phyloP scores from a whole-genome alignment of 164 flowering plant genomes.

The Brasenia schreberi region DNA sequence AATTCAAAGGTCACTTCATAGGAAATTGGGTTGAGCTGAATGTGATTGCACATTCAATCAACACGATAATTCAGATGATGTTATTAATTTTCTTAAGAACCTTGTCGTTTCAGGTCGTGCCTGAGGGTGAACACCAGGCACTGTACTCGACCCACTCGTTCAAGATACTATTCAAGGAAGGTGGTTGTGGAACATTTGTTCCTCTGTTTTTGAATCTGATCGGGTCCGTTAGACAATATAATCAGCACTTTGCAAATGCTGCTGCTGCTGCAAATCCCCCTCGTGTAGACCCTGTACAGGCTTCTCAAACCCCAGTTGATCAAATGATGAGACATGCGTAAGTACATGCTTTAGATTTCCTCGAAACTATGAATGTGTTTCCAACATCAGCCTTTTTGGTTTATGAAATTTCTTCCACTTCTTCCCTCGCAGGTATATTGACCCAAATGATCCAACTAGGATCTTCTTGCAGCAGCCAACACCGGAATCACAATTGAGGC shows the following conservation, averaged over 20 bases:
- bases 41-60: neutral
- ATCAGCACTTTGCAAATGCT: slow-evolving; percentile 20
- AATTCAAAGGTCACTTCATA: too few species aligned
- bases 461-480: slow-evolving; percentile 85
- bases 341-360: slow-evolving; percentile 12
- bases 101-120: slow-evolving; percentile 54
- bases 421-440: slow-evolving; percentile 61
- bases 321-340: slow-evolving; percentile 99
- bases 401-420: neutral
- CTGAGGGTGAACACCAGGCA: slow-evolving; percentile 65
- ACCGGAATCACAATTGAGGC: slow-evolving; percentile 64
- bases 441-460: slow-evolving; percentile 91
- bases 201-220: slow-evolving; percentile 81
- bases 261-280: slow-evolving; percentile 17
- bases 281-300: slow-evolving; percentile 69
- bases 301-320: slow-evolving; percentile 89
- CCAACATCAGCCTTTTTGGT: too few species aligned
- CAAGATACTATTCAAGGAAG: slow-evolving; percentile 94
- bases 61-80: neutral
- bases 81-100: neutral
- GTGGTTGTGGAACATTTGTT: slow-evolving; percentile 95
- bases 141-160: slow-evolving; percentile 83
- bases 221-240: slow-evolving; percentile 57
- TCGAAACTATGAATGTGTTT: too few species aligned
- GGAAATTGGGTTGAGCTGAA: too few species aligned